Base-by-base conservation (phyloP, 2,329 filamentous ascomycete species). In the Talaromyces pinophilus region DNA sequence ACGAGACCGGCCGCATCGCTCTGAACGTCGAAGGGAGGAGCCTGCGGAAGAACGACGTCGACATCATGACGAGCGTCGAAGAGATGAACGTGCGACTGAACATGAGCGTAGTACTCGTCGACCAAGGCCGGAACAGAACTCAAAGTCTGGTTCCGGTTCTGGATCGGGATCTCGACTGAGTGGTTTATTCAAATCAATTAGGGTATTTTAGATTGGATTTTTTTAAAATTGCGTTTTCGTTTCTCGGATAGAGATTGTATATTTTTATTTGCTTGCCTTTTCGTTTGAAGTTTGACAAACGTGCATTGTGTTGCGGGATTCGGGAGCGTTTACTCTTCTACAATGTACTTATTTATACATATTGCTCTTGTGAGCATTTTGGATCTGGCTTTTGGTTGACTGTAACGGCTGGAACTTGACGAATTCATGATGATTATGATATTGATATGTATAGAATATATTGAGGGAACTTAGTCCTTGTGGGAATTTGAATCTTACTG, bases 161-260 rank as follows among this genome's bases (percentile, higher is more conserved):
- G 57, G 38, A 19, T 46, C 57, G 8, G 57, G 59, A 19, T 57
- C 67, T 44, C 57, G 66, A 55, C 44, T 69, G 11, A 61, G 64
- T 48, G 46, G 50, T n/a, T 50, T 69, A 15, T 42, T 69, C 17
- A 69, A 69, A 44, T 67, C 66, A 11, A 69, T 69, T 42, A 40
- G 28, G n/a, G 67, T 67, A 46, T 64, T 69, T 38, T 66, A 65
- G 30, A 17, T 38, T 57, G 38, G 11, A 50, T 59, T 40, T 63
- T 22, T 60, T 25, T 35, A 5, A 22, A 0, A 22, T 28, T 13
- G 22, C 19, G 11, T 17, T 28, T 15, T 28, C 28, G 28, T 46
- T 54, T 64, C 38, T 35, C 42, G n/a, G 19, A 30, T 8, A 3
- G 57, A 46, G 57, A 46, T 17, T 44, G 57, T 60, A 46, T 60